These are phyloP conservation scores for Heterococcus sp. DNA, from an alignment of 108 stramenopile genomes.

Conservation along the genomic window DNA sequence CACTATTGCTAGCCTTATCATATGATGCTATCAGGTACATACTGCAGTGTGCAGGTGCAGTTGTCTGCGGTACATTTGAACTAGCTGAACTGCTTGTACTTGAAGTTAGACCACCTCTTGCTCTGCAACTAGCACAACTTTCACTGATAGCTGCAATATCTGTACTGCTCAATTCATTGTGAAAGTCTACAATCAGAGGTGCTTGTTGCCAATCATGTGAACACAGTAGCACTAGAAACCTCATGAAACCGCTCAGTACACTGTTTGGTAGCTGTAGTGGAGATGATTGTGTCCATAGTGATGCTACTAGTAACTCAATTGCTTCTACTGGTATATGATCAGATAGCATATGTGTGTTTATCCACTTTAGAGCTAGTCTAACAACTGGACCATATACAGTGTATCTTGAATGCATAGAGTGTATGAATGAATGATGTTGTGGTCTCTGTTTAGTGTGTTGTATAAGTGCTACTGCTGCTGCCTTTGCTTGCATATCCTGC, in stretches of 20 bases:
- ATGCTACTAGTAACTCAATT: slow-evolving; percentile 18
- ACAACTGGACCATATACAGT: slow-evolving; percentile 18
- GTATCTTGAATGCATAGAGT: slow-evolving; percentile 14
- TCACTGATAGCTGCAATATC: slow-evolving; percentile 5
- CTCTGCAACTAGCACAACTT: slow-evolving; percentile 8
- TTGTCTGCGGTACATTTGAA: too few species aligned
- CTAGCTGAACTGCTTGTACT: too few species aligned
- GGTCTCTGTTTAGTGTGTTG: neutral
- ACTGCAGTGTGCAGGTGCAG: too few species aligned
- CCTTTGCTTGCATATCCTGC: neutral
- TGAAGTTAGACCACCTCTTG: too few species aligned
- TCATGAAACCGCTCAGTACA: slow-evolving; percentile 10
- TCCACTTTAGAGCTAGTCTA: slow-evolving; percentile 5
- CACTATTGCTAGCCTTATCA: too few species aligned
- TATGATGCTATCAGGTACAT: too few species aligned
- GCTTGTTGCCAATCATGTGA: slow-evolving; percentile 19
- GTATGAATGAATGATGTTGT: slow-evolving; percentile 10
- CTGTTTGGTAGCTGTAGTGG: slow-evolving; percentile 6
- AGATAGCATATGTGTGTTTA: slow-evolving; percentile 22
- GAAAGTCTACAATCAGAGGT: slow-evolving; percentile 33
- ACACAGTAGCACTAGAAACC: slow-evolving; percentile 24
- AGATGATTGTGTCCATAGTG: slow-evolving; percentile 4
- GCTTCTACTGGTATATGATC: slow-evolving; percentile 23
- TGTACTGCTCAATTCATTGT: slow-evolving; percentile 9
- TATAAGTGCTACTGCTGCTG: neutral